These are phyloP conservation scores for Cajanus cajan DNA, from an alignment of 306 rosid species.

Conservation along the genomic window DNA sequence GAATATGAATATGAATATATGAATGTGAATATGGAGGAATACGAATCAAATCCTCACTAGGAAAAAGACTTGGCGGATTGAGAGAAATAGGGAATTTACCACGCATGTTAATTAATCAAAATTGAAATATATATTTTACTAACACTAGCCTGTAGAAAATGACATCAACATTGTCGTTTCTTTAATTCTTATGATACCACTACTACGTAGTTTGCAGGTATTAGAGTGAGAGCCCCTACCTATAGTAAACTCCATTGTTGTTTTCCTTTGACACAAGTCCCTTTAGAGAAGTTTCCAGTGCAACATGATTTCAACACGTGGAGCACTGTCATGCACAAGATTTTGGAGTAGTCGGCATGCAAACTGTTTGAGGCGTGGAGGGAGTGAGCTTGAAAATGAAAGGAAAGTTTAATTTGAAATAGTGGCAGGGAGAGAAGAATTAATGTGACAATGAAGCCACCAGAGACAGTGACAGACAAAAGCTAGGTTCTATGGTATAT, in stretches of 20 bases:
- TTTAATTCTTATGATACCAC: background rate
- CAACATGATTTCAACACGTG: constrained; percentile 7
- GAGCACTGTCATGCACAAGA: background rate
- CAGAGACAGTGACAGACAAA: constrained; percentile 11
- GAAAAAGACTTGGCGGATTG: background rate
- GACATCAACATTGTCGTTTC: constrained; percentile 33
- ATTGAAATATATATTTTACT: background rate
- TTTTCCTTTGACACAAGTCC: background rate
- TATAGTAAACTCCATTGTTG: background rate
- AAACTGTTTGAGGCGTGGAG: constrained; percentile 3
- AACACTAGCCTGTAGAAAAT: constrained; percentile 8
- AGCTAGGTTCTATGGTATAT: background rate
- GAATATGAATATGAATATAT: background rate
- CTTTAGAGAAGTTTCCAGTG: background rate
- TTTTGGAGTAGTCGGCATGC: constrained; percentile 35
- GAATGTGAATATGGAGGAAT: background rate
- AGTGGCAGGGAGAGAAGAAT: background rate
- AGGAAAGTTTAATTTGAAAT: background rate
- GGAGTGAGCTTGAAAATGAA: constrained; percentile 35
- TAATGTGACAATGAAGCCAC: background rate
- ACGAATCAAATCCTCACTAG: constrained; percentile 1
- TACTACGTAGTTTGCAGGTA: background rate
- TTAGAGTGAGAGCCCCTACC: constrained; percentile 14
- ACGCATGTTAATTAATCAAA: background rate
- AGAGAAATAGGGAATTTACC: background rate